Conservation (phyloP, 2,329 filamentous ascomycete species). For the Cladophialophora exuberans region DNA sequence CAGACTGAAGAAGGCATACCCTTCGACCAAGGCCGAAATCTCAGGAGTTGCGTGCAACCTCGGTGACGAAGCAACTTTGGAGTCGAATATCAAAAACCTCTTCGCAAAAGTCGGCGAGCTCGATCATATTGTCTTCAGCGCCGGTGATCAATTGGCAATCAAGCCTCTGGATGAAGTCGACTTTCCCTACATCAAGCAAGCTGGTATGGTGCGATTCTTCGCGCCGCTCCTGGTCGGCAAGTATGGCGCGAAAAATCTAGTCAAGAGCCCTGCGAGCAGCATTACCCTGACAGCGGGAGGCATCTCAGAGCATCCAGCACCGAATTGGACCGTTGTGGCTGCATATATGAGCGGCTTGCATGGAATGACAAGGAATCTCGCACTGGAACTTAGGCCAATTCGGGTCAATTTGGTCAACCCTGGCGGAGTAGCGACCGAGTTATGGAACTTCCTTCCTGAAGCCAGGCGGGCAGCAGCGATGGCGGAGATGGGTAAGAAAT, state of each 20-base stretch:
- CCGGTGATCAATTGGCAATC: constrained; percentile 44
- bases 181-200: constrained; percentile 27
- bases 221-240: constrained; percentile 46
- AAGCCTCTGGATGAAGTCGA: constrained; percentile 37
- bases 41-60: constrained; percentile 51
- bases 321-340: constrained; percentile 39
- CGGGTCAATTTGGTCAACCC: constrained; percentile 48
- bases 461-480: constrained; percentile 9
- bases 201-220: constrained; percentile 42
- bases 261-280: constrained; percentile 39
- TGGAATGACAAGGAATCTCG: constrained; percentile 42
- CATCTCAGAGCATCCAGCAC: constrained; percentile 40
- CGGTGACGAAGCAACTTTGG: constrained; percentile 44
- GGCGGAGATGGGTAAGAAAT: constrained; percentile 29
- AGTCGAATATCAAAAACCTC: constrained; percentile 47
- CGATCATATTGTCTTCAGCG: constrained; percentile 57
- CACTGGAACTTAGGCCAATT: constrained; percentile 47
- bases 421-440: constrained; percentile 47
- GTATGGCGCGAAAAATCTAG: constrained; percentile 25
- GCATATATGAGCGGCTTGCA: constrained; percentile 36
- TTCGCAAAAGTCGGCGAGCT: constrained; percentile 39
- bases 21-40: constrained; percentile 42
- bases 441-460: constrained; percentile 39
- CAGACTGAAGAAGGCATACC: constrained; percentile 48
- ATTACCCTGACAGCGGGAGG: constrained; percentile 48